phyloP scores from a whole-genome alignment of 2,329 filamentous ascomycete species.

The Xylaria sp. region DNA sequence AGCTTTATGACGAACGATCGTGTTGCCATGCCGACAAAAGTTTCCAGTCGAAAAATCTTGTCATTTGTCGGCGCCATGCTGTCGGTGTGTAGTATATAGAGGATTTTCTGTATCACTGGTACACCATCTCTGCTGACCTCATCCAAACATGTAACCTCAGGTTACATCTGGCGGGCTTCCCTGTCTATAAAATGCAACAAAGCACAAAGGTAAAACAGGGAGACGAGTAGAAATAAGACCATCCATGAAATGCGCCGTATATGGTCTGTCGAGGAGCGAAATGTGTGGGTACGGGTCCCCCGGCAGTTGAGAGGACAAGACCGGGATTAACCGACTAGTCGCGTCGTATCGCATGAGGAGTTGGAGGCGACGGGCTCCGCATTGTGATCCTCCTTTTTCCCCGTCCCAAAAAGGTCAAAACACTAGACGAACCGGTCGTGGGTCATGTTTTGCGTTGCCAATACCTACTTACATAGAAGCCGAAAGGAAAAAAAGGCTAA shows the following conservation, averaged over 20 bases:
- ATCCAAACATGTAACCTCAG: constrained; percentile 16
- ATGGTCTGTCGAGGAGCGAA: constrained; percentile 4
- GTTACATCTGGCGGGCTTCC: not conserved
- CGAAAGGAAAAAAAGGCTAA: not conserved
- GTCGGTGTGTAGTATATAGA: constrained; percentile 1
- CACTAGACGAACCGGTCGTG: not conserved
- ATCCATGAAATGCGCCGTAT: constrained; percentile 13
- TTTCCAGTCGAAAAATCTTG: not conserved
- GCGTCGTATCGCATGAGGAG: constrained; percentile 12
- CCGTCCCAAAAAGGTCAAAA: not conserved
- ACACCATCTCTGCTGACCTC: constrained; percentile 3
- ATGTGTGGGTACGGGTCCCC: not conserved
- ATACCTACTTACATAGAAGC: constrained; percentile 1
- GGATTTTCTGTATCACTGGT: not conserved
- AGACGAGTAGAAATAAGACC: not conserved
- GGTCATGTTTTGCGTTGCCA: constrained; percentile 10
- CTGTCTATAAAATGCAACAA: constrained; percentile 16
- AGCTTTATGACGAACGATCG: not conserved
- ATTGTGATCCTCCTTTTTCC: constrained; percentile 14
- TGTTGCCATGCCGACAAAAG: constrained; percentile 2
- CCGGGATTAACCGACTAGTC: constrained; percentile 18
- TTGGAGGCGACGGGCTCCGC: constrained; percentile 3
- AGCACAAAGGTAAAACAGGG: not conserved
- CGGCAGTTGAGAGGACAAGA: not conserved
- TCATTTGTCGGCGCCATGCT: constrained; percentile 4